A percentile compares a stretch with the other conserved stretches of the same genome.
phyloP scores from a whole-genome alignment of 2,329 filamentous ascomycete genomes.

The Aureobasidium mangrovei region DNA sequence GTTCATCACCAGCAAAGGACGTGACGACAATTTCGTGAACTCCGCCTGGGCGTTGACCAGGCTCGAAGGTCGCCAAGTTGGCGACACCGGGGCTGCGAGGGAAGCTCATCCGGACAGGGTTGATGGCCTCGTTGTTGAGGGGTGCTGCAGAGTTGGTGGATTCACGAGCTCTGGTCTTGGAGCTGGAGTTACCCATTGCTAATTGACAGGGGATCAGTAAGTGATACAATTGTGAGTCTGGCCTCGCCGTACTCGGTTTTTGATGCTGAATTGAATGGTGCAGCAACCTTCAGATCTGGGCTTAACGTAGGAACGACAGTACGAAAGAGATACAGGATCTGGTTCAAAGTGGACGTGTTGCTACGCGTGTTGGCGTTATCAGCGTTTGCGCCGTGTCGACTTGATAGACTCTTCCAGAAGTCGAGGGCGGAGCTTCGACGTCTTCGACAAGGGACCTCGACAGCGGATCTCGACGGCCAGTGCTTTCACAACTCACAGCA shows the following conservation, averaged over 20 bases:
- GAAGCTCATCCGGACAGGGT: background rate
- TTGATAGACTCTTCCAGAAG: too few relatives aligned
- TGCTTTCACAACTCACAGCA: background rate
- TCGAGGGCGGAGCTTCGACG: too few relatives aligned
- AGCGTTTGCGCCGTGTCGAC: too few relatives aligned
- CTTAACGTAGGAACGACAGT: too few relatives aligned
- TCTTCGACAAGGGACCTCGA: too few relatives aligned
- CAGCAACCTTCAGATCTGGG: too few relatives aligned
- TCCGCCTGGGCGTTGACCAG: background rate
- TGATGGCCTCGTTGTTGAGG: background rate
- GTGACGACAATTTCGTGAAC: background rate
- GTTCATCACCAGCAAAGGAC: background rate
- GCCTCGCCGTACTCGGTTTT: background rate
- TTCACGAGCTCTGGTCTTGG: background rate
- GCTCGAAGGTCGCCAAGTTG: background rate
- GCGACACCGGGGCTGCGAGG: constrained; percentile 1
- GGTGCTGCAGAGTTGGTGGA: background rate
- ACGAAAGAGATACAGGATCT: too few relatives aligned
- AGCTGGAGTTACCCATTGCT: constrained; percentile 3
- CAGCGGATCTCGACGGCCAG: background rate
- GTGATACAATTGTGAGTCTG: too few relatives aligned
- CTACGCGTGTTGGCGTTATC: too few relatives aligned
- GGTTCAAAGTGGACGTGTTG: too few relatives aligned
- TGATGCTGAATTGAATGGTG: too few relatives aligned
- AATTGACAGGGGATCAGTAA: background rate